Conservation (phyloP, 2,329 filamentous ascomycete genomes). For the Ceratocystis ficicola region DNA sequence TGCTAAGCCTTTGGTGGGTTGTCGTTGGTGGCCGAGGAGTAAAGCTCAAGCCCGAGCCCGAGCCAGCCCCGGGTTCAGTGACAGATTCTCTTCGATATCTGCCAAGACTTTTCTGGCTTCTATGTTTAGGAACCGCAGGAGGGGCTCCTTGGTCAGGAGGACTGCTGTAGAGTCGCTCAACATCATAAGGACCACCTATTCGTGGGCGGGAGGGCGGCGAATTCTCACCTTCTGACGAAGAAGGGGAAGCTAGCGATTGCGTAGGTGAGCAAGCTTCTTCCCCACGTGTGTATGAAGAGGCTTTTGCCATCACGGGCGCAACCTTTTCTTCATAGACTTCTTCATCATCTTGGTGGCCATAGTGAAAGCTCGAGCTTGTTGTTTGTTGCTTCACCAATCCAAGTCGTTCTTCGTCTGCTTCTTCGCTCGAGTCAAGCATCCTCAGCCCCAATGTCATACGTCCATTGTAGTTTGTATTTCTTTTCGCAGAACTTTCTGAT, state of each 20-base stretch:
- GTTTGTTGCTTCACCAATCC: conserved; percentile 68
- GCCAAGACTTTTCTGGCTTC: not conserved
- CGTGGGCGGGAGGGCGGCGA: not conserved
- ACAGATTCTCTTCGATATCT: conserved; percentile 2
- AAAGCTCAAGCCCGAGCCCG: not conserved
- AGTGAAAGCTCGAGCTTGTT: conserved; percentile 11
- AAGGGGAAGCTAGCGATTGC: conserved; percentile 8
- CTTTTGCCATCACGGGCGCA: not conserved
- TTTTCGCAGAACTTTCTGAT: not conserved
- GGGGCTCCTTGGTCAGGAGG: conserved; percentile 6
- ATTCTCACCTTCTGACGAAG: conserved; percentile 13
- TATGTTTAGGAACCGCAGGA: conserved; percentile 15
- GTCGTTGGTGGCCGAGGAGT: conserved; percentile 8
- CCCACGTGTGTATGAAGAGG: not conserved
- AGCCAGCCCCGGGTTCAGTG: conserved; percentile 36
- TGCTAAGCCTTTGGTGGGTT: not conserved
- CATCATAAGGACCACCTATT: conserved; percentile 19
- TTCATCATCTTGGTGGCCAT: conserved; percentile 17
- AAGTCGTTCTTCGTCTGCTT: conserved; percentile 70
- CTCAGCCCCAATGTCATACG: conserved; percentile 12
- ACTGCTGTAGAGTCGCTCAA: conserved; percentile 17
- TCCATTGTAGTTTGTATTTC: conserved; percentile 13
- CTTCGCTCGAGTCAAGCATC: conserved; percentile 31
- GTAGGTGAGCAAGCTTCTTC: not conserved
- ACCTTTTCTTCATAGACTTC: conserved; percentile 20